These are phyloP conservation scores for Pulveroboletus sp. DNA, from an alignment of 768 basidiomycete species.

Conservation along the genomic window DNA sequence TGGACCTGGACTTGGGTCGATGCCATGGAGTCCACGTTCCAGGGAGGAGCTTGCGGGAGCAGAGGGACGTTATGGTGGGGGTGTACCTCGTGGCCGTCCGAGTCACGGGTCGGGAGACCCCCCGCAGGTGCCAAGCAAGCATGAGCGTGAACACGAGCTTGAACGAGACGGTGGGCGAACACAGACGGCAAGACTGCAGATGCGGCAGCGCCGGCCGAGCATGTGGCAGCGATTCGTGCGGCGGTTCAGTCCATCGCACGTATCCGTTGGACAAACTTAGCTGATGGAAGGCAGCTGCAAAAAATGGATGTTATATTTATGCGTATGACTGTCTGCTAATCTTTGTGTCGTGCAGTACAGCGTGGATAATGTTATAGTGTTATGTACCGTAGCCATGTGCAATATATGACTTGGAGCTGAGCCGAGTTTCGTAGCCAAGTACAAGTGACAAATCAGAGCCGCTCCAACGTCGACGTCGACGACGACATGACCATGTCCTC, in stretches of 20 bases:
- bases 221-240: constrained; percentile 25
- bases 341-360: neutral
- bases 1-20: neutral
- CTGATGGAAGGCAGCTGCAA: neutral
- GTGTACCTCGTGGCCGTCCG: no score
- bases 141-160: constrained; percentile 4
- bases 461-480: neutral
- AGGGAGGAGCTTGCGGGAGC: constrained; percentile 10
- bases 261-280: constrained; percentile 19
- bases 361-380: neutral
- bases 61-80: constrained; percentile 4
- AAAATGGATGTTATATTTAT: neutral
- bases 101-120: neutral
- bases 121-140: neutral
- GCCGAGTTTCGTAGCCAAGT: no score
- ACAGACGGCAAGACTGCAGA: neutral
- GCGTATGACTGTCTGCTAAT: neutral
- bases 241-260: constrained; percentile 20
- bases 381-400: neutral
- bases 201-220: constrained; percentile 20
- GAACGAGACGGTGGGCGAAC: neutral
- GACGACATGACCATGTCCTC: no score
- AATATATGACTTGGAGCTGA: neutral
- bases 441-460: neutral
- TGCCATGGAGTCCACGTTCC: constrained; percentile 6